Percentiles rank a stretch among this genome's conserved stretches.
Evolutionary conservation across 495 filamentous ascomycete species (phyloP).

Genomic region (Ramalina peruviana): DNA sequence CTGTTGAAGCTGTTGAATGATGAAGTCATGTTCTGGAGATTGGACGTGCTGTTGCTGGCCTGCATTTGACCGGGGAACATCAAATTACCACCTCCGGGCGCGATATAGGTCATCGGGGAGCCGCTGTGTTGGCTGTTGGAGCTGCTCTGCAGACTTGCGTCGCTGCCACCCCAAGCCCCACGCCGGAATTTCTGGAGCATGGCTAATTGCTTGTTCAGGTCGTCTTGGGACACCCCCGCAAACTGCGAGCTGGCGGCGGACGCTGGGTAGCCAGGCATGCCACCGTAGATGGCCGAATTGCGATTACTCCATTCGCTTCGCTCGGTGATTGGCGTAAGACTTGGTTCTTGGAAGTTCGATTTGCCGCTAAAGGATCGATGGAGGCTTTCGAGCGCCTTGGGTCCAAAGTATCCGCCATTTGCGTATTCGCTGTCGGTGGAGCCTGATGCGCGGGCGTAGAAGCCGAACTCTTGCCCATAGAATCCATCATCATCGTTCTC

Average conservation of each 20-base stretch:
- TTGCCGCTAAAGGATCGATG: slow-evolving; percentile 54
- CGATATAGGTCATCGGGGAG: slow-evolving; percentile 10
- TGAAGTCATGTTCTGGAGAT: slow-evolving; percentile 13
- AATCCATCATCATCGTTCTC: slow-evolving; percentile 85
- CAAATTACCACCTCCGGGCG: slow-evolving; percentile 22
- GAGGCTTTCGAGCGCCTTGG: slow-evolving; percentile 46
- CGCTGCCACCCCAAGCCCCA: slow-evolving; percentile 69
- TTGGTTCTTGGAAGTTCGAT: slow-evolving; percentile 67
- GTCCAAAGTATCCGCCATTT: slow-evolving; percentile 86
- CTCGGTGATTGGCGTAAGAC: slow-evolving; percentile 91
- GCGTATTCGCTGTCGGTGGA: slow-evolving; percentile 38
- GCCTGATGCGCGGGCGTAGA: slow-evolving; percentile 60
- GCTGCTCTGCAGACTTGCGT: slow-evolving; percentile 52
- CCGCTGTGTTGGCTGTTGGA: slow-evolving; percentile 42
- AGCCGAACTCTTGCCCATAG: slow-evolving; percentile 97
- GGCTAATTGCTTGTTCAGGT: slow-evolving; percentile 59
- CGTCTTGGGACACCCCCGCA: slow-evolving; percentile 42
- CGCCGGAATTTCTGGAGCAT: slow-evolving; percentile 58
- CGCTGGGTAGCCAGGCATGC: slow-evolving; percentile 34
- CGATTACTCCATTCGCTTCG: slow-evolving; percentile 90
- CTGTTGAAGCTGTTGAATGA: slow-evolving; percentile 12
- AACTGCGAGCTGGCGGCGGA: slow-evolving; percentile 45
- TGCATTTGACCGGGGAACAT: slow-evolving; percentile 9
- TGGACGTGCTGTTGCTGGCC: slow-evolving; percentile 3
- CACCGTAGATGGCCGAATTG: slow-evolving; percentile 70